phyloP scores from a whole-genome alignment of 129 eudicot species.

The Sambucus nigra region DNA sequence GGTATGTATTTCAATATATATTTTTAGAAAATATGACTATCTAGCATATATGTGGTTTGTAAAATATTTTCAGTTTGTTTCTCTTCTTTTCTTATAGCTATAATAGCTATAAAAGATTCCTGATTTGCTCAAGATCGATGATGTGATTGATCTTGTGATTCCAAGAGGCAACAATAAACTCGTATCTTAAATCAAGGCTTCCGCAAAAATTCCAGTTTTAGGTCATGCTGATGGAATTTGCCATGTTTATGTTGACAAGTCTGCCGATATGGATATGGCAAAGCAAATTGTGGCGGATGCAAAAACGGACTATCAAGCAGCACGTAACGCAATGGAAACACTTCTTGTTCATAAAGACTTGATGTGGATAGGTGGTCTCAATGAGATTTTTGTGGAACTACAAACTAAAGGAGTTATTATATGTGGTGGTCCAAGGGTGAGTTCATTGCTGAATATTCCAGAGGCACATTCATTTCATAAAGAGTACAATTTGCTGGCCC shows the following conservation, averaged over 20 bases:
- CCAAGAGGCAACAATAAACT: constrained; percentile 98
- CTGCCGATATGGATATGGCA: constrained; percentile 86
- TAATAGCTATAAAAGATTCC: constrained; percentile 96
- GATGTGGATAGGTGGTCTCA: constrained; percentile 44
- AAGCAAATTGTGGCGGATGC: constrained; percentile 82
- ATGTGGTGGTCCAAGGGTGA: constrained; percentile 84
- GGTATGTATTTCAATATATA: too few species aligned
- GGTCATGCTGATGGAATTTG: constrained; percentile 99
- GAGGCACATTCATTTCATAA: constrained; percentile 74
- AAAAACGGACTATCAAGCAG: constrained; percentile 94
- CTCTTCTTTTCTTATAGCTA: too few species aligned
- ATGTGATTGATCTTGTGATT: constrained; percentile 96
- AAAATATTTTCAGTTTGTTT: too few species aligned
- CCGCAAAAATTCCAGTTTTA: constrained; percentile 90
- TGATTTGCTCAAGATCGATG: constrained; percentile 95
- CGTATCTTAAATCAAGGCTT: constrained; percentile 83
- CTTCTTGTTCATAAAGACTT: constrained; percentile 90
- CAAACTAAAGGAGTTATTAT: constrained; percentile 77
- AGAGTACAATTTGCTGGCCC: constrained; percentile 76
- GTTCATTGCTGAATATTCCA: constrained; percentile 50
- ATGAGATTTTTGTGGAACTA: constrained; percentile 71
- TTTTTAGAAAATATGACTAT: too few species aligned
- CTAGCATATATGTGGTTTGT: too few species aligned
- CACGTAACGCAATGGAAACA: constrained; percentile 99
- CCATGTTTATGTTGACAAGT: constrained; percentile 94